A percentile compares a stretch with the other conserved stretches of the same genome.
These are phyloP conservation scores for Apocynum venetum DNA, from an alignment of 257 asterid genomes.

Conservation along the genomic window DNA sequence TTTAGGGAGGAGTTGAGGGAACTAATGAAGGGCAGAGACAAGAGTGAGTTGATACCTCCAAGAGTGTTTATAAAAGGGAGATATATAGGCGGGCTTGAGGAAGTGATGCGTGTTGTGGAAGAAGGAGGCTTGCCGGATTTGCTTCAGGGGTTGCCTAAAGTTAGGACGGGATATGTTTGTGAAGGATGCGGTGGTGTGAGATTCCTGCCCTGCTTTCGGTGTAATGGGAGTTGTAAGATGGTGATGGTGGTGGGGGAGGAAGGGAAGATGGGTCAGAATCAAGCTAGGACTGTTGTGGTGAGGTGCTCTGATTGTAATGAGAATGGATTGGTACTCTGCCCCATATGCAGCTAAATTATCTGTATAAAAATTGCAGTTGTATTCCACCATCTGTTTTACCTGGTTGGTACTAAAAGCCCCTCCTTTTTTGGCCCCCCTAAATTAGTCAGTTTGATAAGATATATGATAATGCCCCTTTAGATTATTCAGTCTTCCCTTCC, in stretches of 20 bases:
- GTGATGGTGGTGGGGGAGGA: slow-evolving; percentile 33
- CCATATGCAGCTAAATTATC: slow-evolving; percentile 50
- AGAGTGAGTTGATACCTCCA: slow-evolving; percentile 52
- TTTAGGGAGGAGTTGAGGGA: slow-evolving; percentile 65
- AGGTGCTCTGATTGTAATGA: slow-evolving; percentile 71
- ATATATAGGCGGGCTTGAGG: slow-evolving; percentile 80
- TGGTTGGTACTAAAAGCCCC: slow-evolving; percentile 16
- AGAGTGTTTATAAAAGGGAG: slow-evolving; percentile 71
- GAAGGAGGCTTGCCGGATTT: slow-evolving; percentile 52
- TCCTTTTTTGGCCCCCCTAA: not conserved
- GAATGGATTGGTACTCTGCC: slow-evolving; percentile 78
- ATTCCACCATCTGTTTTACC: slow-evolving; percentile 9
- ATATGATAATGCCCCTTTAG: slow-evolving; percentile 1
- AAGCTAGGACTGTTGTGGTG: slow-evolving; percentile 34
- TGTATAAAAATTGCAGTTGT: not conserved
- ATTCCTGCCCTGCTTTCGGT: slow-evolving; percentile 69
- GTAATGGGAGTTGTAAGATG: slow-evolving; percentile 75
- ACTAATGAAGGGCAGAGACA: slow-evolving; percentile 48
- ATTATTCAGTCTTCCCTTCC: not conserved
- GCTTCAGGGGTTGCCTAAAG: slow-evolving; percentile 57
- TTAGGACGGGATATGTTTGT: slow-evolving; percentile 48
- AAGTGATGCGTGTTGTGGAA: slow-evolving; percentile 59
- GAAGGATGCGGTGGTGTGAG: slow-evolving; percentile 81
- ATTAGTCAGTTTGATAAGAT: not conserved
- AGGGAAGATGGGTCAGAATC: slow-evolving; percentile 1